Base-by-base conservation (phyloP, 2,329 filamentous ascomycete genomes). In the Penicillium sp. region DNA sequence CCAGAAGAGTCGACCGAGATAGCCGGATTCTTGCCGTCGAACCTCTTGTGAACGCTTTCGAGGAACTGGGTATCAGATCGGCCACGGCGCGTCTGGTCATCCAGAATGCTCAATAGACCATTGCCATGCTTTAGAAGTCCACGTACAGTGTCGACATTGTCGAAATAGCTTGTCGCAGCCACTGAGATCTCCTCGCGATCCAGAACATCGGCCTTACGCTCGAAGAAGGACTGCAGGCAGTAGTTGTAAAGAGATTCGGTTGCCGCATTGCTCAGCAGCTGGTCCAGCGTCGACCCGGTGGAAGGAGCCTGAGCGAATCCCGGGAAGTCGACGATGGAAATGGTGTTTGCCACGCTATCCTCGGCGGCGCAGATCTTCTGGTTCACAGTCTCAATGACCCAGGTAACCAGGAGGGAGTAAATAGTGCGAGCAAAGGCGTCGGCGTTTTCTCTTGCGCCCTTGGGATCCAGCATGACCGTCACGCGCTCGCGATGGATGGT, bases 381-480 rank as follows among this genome's bases (percentile, higher is more conserved):
- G 73, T 99, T 99, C 69, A 96, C 88, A 51, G 81, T 87, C 75
- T 99, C 94, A 63, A 97, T 89, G 35, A 99, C 86, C 71, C 92
- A 96, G 14, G 92, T 91, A 13, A 97, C 92, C 6, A 99, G 79
- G 8, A 99, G 84, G 5, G 92, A 92, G 75, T 99, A 99, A 0
- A 99, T 77, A 0, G 92, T 96, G 46, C 92, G 83, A 4, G 94
- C 92, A 44, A 99, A 82, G 72, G 97, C 94, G 66, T 97, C 92
- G 14, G 94, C 94, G 62, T 96, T 96, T 35, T 85, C 87, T 45
- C 91, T 87, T 41, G 94, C 94, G 35, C 94, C 94, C 51, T 85
- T 86, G 6, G 92, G 90, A 67, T 99, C 94, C 30, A 99, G 82
- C 92, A 99, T 95, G 59, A 99, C 89, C 0, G 94, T 99, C n/a